These are phyloP conservation scores for Hysterium pulicare DNA, from an alignment of 2,329 filamentous ascomycete genomes.

Conservation along the genomic window DNA sequence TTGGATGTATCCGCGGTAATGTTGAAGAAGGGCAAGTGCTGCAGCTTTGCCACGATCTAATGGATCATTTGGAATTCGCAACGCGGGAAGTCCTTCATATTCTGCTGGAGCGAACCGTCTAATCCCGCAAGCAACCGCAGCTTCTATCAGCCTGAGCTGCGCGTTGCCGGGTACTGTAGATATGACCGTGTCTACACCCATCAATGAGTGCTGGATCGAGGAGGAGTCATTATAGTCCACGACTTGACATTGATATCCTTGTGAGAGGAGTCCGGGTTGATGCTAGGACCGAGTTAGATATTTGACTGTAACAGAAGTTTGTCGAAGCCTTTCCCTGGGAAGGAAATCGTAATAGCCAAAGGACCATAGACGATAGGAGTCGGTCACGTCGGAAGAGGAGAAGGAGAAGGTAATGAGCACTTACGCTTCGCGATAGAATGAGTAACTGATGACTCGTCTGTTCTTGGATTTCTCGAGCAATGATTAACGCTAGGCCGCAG, in stretches of 20 bases:
- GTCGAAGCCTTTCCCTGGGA: no score
- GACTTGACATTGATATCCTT: slow-evolving; percentile 63
- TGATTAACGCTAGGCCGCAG: slow-evolving; percentile 56
- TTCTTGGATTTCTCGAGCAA: slow-evolving; percentile 57
- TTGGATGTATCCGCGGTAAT: slow-evolving; percentile 57
- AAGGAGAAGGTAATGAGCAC: slow-evolving; percentile 17
- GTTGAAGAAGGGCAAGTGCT: slow-evolving; percentile 56
- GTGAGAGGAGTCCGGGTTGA: slow-evolving; percentile 52
- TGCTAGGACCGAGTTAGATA: slow-evolving; percentile 39
- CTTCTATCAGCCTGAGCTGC: slow-evolving; percentile 70
- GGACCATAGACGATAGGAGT: no score
- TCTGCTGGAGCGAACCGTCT: slow-evolving; percentile 71
- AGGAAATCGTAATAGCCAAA: no score
- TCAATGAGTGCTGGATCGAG: slow-evolving; percentile 62
- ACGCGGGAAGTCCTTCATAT: slow-evolving; percentile 63
- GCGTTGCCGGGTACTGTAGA: slow-evolving; percentile 66
- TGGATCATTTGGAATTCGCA: slow-evolving; percentile 55
- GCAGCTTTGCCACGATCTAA: slow-evolving; percentile 59
- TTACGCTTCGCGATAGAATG: slow-evolving; percentile 64
- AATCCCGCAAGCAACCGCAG: slow-evolving; percentile 62
- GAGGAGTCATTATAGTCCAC: slow-evolving; percentile 64
- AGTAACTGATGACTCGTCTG: slow-evolving; percentile 66
- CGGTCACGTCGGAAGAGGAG: no score
- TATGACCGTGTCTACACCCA: slow-evolving; percentile 70
- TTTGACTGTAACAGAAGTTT: no score